Evolutionary conservation across 805 yeast genomes (phyloP).

Genomic region (Lachancea sp.): DNA sequence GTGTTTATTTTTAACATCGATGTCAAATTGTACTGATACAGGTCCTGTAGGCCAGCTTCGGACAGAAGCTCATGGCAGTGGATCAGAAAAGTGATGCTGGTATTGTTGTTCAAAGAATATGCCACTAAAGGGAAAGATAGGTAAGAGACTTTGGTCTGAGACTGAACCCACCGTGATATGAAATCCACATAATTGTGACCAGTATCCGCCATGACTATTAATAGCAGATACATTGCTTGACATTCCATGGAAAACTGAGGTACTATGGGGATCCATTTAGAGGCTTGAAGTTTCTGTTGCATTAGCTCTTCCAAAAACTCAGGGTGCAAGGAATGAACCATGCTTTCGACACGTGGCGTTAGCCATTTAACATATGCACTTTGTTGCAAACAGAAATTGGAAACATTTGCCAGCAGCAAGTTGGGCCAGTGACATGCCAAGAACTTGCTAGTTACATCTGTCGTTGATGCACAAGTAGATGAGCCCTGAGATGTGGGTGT

Average conservation of each 20-base stretch:
- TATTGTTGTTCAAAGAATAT: conserved; percentile 1
- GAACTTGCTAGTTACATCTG: not conserved
- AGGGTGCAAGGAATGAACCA: not conserved
- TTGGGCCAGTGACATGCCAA: conserved; percentile 5
- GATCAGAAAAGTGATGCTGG: conserved; percentile 10
- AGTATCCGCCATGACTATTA: conserved; percentile 2
- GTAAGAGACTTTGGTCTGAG: conserved; percentile 3
- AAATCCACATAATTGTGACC: not conserved
- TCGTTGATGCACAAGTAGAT: conserved; percentile 1
- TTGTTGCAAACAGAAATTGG: conserved; percentile 9
- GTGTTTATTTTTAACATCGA: conserved; percentile 18
- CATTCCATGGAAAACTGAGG: conserved; percentile 6
- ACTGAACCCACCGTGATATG: conserved; percentile 1
- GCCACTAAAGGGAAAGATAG: conserved; percentile 7
- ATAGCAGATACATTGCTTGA: conserved; percentile 6
- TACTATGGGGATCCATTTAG: conserved; percentile 3
- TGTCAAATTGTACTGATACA: conserved; percentile 18
- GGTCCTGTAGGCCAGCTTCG: conserved; percentile 12
- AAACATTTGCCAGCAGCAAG: conserved; percentile 2
- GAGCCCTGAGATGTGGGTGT: conserved; percentile 7
- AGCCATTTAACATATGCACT: conserved; percentile 9
- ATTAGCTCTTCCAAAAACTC: conserved; percentile 6
- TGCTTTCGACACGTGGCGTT: not conserved
- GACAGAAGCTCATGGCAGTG: conserved; percentile 21
- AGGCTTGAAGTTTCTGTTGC: not conserved